These are phyloP conservation scores for Amaranthus palmeri DNA, from an alignment of 148 eudicot species.

Conservation along the genomic window DNA sequence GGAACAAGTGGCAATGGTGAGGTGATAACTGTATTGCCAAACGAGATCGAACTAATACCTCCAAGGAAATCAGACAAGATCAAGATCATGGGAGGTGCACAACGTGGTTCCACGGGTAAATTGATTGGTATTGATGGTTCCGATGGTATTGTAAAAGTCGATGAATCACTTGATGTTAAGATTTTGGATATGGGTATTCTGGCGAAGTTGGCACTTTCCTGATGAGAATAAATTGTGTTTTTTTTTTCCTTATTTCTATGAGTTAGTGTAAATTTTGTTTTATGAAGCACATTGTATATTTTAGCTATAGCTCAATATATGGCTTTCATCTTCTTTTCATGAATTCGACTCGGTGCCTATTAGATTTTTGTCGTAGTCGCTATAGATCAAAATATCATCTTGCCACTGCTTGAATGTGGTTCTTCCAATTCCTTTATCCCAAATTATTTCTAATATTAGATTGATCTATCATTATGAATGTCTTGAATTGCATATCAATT, in stretches of 20 bases:
- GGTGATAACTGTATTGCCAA: constrained; percentile 44
- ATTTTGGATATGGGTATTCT: constrained; percentile 80
- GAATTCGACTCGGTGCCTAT: too few species aligned
- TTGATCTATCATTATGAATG: too few species aligned
- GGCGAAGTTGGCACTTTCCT: constrained; percentile 60
- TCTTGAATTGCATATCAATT: too few species aligned
- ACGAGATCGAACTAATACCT: constrained; percentile 61
- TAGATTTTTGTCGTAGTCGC: too few species aligned
- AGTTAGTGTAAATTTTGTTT: constrained; percentile 28
- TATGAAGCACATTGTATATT: constrained; percentile 20
- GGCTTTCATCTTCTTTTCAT: not conserved
- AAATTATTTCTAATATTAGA: too few species aligned
- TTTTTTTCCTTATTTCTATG: not conserved
- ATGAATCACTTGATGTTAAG: constrained; percentile 82
- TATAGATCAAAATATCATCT: too few species aligned
- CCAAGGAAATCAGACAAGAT: constrained; percentile 87
- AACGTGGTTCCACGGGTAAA: constrained; percentile 81
- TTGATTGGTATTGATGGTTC: constrained; percentile 89
- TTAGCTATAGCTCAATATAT: constrained; percentile 3
- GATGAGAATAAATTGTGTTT: constrained; percentile 4
- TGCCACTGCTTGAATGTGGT: too few species aligned
- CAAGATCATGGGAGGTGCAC: constrained; percentile 90
- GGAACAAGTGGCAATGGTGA: constrained; percentile 75
- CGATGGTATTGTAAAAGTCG: constrained; percentile 90
- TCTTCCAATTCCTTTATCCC: too few species aligned